Evolutionary conservation across 192 early-diverging fungal genomes (phyloP), one percentile per base, ranked within the genome.

Genomic region (Thoreauomyces humboldtii): DNA sequence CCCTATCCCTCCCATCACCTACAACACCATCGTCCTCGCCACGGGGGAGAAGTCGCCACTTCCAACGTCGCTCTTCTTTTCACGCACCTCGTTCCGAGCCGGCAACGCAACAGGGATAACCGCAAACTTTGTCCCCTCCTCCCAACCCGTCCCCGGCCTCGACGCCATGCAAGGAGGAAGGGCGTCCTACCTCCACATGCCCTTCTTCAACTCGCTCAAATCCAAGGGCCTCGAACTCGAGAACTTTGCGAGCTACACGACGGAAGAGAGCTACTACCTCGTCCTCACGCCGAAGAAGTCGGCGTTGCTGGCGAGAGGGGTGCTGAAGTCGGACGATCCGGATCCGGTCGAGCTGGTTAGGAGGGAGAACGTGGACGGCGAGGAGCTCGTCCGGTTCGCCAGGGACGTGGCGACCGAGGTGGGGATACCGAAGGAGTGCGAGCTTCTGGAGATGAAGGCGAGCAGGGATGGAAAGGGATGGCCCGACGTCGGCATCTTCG

Each of bases 21-120:
- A 19, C 45, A 68, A 68, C 60, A 61, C 43, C 17, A 56, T 68
- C 36, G 33, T 68, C 25, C 32, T 61, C 19, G 66, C 66, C 29
- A 50, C 43, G 14, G 66, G 66, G 4, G 58, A 59, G 34, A 68
- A 59, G 51, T 59, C 60, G 3, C n/a, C 17, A n/a, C 58, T 59
- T 17, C 29, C 66, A 3, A 36, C 58, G 15, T 17, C 36, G 11
- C 44, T 62, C 19, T 43, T 22, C 12, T 68, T 68, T 32, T 22
- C 56, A 1, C 47, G 58, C 25, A 42, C 45, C 14, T 29, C 19
- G 0, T 68, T 68, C 58, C 42, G 66, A 19, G 48, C 66, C 4
- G 52, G 52, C n/a, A 31, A n/a, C 46, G 66, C 63, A 0, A 68
- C 52, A 12, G 66, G 66, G 17, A 68, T 68, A 56, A 61, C 58